Conservation (phyloP, 148 eudicot species). For the Amaranthus cruentus region DNA sequence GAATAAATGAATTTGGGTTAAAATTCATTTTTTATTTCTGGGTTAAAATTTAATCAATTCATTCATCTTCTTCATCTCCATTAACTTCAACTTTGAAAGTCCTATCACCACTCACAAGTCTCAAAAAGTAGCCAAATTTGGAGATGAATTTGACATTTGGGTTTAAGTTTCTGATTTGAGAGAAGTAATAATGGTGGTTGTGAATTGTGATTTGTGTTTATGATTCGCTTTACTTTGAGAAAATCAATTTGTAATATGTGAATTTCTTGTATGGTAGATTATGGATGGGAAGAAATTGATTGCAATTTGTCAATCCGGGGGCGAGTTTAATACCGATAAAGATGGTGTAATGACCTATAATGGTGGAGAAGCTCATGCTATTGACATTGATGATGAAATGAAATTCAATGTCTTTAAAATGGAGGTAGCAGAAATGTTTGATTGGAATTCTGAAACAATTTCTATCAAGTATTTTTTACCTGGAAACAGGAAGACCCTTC, state of each 20-base stretch:
- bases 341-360: conserved; percentile 59
- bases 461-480: conserved; percentile 79
- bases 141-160: conserved; percentile 10
- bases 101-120: no score
- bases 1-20: no score
- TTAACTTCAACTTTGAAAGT: no score
- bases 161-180: not conserved
- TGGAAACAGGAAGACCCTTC: conserved; percentile 71
- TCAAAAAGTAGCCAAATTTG: no score
- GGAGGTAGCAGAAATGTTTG: conserved; percentile 91
- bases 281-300: conserved; percentile 79
- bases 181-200: not conserved
- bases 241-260: not conserved
- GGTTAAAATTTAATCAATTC: no score
- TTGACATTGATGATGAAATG: conserved; percentile 67
- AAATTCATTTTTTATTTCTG: no score
- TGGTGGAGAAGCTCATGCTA: conserved; percentile 98
- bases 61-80: no score
- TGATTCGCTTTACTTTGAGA: not conserved
- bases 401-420: conserved; percentile 49
- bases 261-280: conserved; percentile 23
- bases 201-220: no score
- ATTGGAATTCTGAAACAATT: conserved; percentile 37
- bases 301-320: conserved; percentile 84
- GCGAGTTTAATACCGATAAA: conserved; percentile 50